These are phyloP conservation scores for Cronartium quercuum DNA, from an alignment of 1,284 basidiomycete genomes.

Conservation along the genomic window DNA sequence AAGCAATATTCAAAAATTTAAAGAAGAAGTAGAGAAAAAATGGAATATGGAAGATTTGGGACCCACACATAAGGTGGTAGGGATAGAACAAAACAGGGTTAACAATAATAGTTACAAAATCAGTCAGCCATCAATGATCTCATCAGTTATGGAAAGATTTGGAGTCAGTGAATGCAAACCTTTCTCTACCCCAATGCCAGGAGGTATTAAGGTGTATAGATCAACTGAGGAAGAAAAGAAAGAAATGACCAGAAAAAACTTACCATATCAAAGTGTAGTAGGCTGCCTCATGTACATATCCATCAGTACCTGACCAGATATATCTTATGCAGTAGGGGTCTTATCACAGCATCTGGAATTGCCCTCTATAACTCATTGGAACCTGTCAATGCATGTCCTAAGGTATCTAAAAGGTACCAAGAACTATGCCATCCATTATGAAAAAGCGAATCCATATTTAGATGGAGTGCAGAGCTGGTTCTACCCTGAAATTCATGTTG, in stretches of 20 bases:
- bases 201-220: neutral
- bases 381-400: neutral
- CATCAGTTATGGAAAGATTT: neutral
- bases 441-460: neutral
- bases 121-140: neutral
- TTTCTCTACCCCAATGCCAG: neutral
- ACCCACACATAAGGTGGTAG: neutral
- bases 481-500: neutral
- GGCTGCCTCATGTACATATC: constrained; percentile 13
- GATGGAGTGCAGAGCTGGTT: neutral
- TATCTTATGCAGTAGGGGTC: neutral
- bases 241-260: neutral
- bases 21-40: neutral
- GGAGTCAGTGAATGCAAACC: neutral
- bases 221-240: neutral
- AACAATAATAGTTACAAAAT: neutral
- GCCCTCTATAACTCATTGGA: constrained; percentile 9
- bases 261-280: neutral
- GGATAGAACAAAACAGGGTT: neutral
- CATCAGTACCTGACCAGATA: neutral
- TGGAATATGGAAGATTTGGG: constrained; percentile 6
- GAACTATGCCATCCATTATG: neutral
- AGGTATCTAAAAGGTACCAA: constrained; percentile 1
- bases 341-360: constrained; percentile 10
- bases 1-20: neutral